Percentiles rank a stretch among this genome's conserved stretches.
Conservation (phyloP, 805 yeast genomes). For the Hanseniaspora clermontiae region DNA sequence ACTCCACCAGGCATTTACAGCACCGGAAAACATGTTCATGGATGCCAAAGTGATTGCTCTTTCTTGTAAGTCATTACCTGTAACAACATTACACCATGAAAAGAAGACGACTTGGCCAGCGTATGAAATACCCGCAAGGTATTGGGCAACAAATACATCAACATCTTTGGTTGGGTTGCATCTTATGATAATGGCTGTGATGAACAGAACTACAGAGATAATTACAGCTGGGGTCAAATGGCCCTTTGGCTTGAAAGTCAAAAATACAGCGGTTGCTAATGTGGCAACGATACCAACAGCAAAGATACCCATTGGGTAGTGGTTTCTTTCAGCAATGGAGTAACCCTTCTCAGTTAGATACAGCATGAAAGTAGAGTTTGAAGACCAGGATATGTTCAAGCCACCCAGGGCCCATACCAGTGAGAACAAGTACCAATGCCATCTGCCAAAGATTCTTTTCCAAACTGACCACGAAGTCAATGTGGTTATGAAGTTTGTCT, state of each 20-base stretch:
- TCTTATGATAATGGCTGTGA: conserved; percentile 37
- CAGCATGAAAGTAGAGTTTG: conserved; percentile 37
- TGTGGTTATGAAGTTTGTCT: conserved; percentile 20
- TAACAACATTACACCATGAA: conserved; percentile 52
- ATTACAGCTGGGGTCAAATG: conserved; percentile 43
- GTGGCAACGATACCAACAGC: conserved; percentile 41
- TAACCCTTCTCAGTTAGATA: conserved; percentile 35
- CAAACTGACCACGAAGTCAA: conserved; percentile 28
- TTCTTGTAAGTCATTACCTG: conserved; percentile 47
- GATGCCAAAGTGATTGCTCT: conserved; percentile 53
- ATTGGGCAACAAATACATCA: conserved; percentile 42
- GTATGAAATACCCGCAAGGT: conserved; percentile 40
- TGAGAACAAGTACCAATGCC: conserved; percentile 48
- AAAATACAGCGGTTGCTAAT: conserved; percentile 32
- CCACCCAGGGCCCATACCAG: conserved; percentile 42
- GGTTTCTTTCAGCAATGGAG: conserved; percentile 35
- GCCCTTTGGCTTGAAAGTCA: conserved; percentile 32
- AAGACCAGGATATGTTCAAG: conserved; percentile 35
- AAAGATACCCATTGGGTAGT: conserved; percentile 43
- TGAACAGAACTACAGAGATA: conserved; percentile 33
- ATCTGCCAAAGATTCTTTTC: conserved; percentile 36
- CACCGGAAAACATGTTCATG: conserved; percentile 52
- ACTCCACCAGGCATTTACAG: conserved; percentile 57
- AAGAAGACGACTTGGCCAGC: conserved; percentile 51
- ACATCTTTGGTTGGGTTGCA: conserved; percentile 30